These are phyloP conservation scores for Lachnellula occidentalis DNA, from an alignment of 2,329 filamentous ascomycete species.

Conservation along the genomic window DNA sequence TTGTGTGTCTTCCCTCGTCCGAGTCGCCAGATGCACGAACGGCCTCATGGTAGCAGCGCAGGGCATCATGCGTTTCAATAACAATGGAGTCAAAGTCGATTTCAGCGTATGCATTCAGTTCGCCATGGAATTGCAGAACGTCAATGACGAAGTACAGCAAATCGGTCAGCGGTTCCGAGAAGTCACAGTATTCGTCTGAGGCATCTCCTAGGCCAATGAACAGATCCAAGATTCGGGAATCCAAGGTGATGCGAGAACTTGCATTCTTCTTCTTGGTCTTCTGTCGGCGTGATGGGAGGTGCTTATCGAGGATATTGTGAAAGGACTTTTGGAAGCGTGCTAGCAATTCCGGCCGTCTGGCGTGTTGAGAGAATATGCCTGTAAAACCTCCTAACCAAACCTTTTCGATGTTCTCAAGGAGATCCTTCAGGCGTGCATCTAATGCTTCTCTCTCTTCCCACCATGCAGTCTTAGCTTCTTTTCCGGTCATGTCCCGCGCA, in stretches of 20 bases:
- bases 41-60: conserved; percentile 67
- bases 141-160: conserved; percentile 95
- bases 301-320: conserved; percentile 70
- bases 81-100: conserved; percentile 93
- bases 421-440: conserved; percentile 68
- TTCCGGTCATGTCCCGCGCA: conserved; percentile 63
- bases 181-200: conserved; percentile 59
- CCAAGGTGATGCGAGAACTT: conserved; percentile 42
- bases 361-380: conserved; percentile 80
- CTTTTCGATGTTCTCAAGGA: conserved; percentile 81
- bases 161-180: conserved; percentile 87
- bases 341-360: conserved; percentile 57
- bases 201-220: conserved; percentile 82
- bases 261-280: conserved; percentile 52
- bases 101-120: conserved; percentile 94
- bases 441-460: conserved; percentile 81
- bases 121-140: conserved; percentile 92
- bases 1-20: conserved; percentile 58
- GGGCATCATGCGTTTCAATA: conserved; percentile 78
- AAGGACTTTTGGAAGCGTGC: conserved; percentile 74
- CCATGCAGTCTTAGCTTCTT: conserved; percentile 76
- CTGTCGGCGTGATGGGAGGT: conserved; percentile 72
- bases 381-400: conserved; percentile 95
- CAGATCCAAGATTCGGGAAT: conserved; percentile 70
- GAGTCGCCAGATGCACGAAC: conserved; percentile 32